These are phyloP conservation scores for Trametes sanguinea DNA, from an alignment of 768 basidiomycete genomes.

Conservation along the genomic window DNA sequence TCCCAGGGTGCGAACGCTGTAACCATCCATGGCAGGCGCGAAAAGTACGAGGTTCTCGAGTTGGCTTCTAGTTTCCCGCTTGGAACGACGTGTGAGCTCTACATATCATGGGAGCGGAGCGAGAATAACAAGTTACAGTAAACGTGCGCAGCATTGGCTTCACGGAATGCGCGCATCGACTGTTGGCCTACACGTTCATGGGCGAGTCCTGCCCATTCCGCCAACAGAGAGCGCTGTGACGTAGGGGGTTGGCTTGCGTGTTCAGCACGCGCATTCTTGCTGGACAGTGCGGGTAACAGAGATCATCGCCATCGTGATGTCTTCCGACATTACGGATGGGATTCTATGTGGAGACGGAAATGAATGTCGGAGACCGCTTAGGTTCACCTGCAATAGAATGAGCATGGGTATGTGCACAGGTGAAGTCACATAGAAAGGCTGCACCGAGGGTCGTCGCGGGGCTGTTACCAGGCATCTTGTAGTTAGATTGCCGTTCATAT, in stretches of 20 bases:
- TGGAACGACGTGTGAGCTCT: not conserved
- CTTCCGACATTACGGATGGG: not conserved
- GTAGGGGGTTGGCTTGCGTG: constrained; percentile 1
- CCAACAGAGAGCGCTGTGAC: constrained; percentile 1
- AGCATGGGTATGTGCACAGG: not conserved
- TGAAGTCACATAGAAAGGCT: not conserved
- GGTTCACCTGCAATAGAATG: not conserved
- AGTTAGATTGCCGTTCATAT: not conserved
- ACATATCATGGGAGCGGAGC: constrained; percentile 4
- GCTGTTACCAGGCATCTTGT: not conserved
- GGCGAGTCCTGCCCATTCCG: not conserved
- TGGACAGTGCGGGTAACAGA: constrained; percentile 1
- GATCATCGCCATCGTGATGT: not conserved
- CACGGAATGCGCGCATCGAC: not conserved
- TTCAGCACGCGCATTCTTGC: not conserved
- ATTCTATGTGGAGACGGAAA: constrained; percentile 3
- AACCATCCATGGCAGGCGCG: not conserved
- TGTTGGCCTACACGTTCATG: not conserved
- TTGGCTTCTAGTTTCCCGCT: not conserved
- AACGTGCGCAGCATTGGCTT: constrained; percentile 9
- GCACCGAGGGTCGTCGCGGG: not conserved
- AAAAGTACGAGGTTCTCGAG: not conserved
- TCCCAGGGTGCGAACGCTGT: constrained; percentile 1
- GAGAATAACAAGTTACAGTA: constrained; percentile 3
- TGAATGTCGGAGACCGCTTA: not conserved